Conservation (phyloP, 305 asterid species). For the Ilex paraguariensis region DNA sequence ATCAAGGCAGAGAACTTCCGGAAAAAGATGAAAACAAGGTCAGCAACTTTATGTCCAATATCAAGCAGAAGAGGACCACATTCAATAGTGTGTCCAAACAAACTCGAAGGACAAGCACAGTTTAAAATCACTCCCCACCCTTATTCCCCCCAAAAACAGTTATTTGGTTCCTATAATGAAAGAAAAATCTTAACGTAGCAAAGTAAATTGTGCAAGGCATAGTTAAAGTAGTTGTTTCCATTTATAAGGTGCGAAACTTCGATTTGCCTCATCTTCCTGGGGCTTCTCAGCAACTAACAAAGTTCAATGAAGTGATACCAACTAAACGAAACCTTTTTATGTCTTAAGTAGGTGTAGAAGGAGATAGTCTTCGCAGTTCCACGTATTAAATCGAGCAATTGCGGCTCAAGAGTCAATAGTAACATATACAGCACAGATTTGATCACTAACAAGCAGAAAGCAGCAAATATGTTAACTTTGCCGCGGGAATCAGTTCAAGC, state of each 20-base stretch:
- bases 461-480: neutral
- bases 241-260: too few species aligned
- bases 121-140: too few species aligned
- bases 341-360: neutral
- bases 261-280: too few species aligned
- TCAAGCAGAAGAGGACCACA: neutral
- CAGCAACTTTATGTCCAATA: neutral
- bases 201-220: too few species aligned
- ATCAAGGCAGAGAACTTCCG: too few species aligned
- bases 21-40: neutral
- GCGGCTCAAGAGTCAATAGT: neutral
- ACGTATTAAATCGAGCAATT: neutral
- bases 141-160: too few species aligned
- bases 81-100: neutral
- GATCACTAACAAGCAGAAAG: neutral
- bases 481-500: neutral
- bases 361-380: neutral
- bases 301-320: neutral
- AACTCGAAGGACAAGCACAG: too few species aligned
- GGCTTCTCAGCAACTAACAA: neutral
- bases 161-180: neutral
- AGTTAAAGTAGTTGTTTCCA: too few species aligned
- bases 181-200: too few species aligned
- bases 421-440: neutral
- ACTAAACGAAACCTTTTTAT: neutral